Conservation (phyloP, 202 grass and related monocot genomes). For the Thinopyrum obtusiflorum region DNA sequence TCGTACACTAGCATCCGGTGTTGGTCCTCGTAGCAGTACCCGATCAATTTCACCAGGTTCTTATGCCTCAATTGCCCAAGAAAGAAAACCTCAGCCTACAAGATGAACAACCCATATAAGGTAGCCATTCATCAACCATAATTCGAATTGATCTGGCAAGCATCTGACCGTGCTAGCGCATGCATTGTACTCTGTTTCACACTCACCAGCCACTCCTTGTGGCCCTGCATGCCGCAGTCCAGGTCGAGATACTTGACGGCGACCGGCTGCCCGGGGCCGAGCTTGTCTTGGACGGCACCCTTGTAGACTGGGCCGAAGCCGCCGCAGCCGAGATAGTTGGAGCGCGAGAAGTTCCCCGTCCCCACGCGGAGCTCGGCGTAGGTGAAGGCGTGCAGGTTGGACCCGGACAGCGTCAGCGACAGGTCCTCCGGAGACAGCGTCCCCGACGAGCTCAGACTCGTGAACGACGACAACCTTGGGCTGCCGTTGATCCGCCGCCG, state of each 20-base stretch:
- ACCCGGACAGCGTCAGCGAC: slow-evolving; percentile 60
- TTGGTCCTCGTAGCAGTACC: slow-evolving; percentile 86
- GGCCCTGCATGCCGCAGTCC: slow-evolving; percentile 74
- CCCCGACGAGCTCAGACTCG: slow-evolving; percentile 63
- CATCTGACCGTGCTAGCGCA: not conserved
- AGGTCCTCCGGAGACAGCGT: slow-evolving; percentile 72
- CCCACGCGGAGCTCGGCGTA: slow-evolving; percentile 54
- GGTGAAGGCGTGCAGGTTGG: slow-evolving; percentile 80
- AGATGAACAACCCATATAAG: slow-evolving; percentile 17
- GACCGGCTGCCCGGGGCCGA: slow-evolving; percentile 63
- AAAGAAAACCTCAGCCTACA: slow-evolving; percentile 72
- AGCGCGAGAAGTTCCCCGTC: slow-evolving; percentile 51
- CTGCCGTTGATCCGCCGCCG: slow-evolving; percentile 25
- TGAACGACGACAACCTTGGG: slow-evolving; percentile 39
- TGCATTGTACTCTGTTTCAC: slow-evolving; percentile 29
- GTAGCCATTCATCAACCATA: not conserved
- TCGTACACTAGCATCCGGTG: slow-evolving; percentile 92
- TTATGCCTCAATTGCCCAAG: slow-evolving; percentile 80
- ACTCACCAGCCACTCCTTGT: slow-evolving; percentile 92
- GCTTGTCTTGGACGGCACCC: slow-evolving; percentile 55
- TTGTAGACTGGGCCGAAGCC: slow-evolving; percentile 78
- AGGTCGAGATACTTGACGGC: slow-evolving; percentile 82
- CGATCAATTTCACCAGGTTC: slow-evolving; percentile 79
- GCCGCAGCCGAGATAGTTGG: slow-evolving; percentile 77
- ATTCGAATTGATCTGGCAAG: not conserved